Conservation (phyloP, 2,329 filamentous ascomycete species). For the Meredithiella fracta region DNA sequence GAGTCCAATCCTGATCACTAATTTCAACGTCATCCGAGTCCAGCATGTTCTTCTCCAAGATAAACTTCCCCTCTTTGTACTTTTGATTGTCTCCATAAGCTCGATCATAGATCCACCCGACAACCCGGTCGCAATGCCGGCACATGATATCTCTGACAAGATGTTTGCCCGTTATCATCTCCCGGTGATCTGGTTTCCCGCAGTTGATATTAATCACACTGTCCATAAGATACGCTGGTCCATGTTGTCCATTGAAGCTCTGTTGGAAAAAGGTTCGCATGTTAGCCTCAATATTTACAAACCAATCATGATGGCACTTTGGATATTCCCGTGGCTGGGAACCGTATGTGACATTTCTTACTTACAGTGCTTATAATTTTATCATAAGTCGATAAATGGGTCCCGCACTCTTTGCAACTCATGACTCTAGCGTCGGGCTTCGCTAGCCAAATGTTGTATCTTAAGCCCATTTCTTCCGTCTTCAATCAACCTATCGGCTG, state of each 20-base stretch:
- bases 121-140: slow-evolving; percentile 76
- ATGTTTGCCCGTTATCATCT: slow-evolving; percentile 94
- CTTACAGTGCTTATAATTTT: slow-evolving; percentile 83
- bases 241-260: slow-evolving; percentile 97
- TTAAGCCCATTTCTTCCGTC: slow-evolving; percentile 56
- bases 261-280: slow-evolving; percentile 24
- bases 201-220: slow-evolving; percentile 78
- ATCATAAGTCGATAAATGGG: slow-evolving; percentile 85
- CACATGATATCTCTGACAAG: slow-evolving; percentile 87
- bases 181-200: slow-evolving; percentile 77
- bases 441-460: slow-evolving; percentile 68
- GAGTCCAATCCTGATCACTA: no score
- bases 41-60: slow-evolving; percentile 79
- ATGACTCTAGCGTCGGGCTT: slow-evolving; percentile 66
- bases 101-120: slow-evolving; percentile 99
- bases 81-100: slow-evolving; percentile 84
- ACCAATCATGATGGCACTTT: no score
- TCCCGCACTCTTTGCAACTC: slow-evolving; percentile 87
- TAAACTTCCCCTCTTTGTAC: slow-evolving; percentile 98
- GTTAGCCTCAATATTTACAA: not conserved
- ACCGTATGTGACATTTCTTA: not conserved
- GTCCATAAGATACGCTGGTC: slow-evolving; percentile 94
- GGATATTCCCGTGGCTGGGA: not conserved
- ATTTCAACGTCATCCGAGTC: not conserved
- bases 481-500: no score